phyloP scores from a whole-genome alignment of 495 filamentous ascomycete genomes.

The Poronia punctata region DNA sequence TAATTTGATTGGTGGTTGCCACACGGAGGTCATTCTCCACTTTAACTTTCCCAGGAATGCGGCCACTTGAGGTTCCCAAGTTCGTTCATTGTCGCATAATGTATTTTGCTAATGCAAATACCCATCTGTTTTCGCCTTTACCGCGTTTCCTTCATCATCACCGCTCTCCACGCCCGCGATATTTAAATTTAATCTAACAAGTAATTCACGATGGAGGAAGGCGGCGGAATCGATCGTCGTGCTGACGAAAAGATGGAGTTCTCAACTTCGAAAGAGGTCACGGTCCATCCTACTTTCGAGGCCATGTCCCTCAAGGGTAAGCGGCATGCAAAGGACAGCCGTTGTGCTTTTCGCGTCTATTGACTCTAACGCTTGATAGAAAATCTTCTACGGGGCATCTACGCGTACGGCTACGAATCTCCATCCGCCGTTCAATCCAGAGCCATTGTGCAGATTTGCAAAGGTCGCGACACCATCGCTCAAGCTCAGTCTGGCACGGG shows the following conservation, averaged over 20 bases:
- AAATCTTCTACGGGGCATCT: constrained; percentile 92
- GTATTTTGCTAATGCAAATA: too few relatives aligned
- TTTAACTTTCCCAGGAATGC: too few relatives aligned
- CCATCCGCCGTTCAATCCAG: constrained; percentile 95
- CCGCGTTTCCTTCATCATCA: background rate
- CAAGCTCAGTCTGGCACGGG: constrained; percentile 99
- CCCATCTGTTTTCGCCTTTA: too few relatives aligned
- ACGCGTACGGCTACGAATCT: constrained; percentile 97
- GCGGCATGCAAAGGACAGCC: background rate
- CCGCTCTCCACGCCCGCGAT: background rate
- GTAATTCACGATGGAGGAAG: constrained; percentile 66
- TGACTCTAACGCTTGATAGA: constrained; percentile 37
- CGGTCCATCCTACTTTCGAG: constrained; percentile 60
- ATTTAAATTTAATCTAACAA: background rate
- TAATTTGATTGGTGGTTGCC: too few relatives aligned
- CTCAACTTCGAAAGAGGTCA: constrained; percentile 94
- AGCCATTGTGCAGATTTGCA: constrained; percentile 97
- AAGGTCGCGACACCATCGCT: constrained; percentile 95
- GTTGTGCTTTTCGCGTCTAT: background rate
- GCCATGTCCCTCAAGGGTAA: constrained; percentile 61
- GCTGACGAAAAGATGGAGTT: constrained; percentile 97
- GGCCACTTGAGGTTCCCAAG: too few relatives aligned
- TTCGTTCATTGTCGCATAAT: too few relatives aligned
- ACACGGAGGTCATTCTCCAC: too few relatives aligned
- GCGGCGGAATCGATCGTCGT: constrained; percentile 75